Conservation (phyloP, 225 moss, liverwort and hornwort genomes). For the Polytrichum commune region DNA sequence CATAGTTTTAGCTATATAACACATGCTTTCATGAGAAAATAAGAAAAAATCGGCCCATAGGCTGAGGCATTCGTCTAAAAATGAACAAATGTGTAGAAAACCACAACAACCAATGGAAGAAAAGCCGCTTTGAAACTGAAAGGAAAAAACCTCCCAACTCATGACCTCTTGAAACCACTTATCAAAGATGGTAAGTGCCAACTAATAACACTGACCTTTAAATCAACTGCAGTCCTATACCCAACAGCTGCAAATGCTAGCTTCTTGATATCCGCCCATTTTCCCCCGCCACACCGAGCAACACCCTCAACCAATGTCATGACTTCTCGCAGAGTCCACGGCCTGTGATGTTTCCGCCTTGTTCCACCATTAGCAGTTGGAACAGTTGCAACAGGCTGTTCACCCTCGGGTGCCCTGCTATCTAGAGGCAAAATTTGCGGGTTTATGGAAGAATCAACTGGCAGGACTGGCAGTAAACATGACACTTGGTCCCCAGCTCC, state of each 20-base stretch:
- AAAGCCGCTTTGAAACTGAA: no score
- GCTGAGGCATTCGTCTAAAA: no score
- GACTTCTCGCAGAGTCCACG: constrained; percentile 75
- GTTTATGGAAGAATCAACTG: constrained; percentile 35
- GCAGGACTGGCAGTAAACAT: constrained; percentile 44
- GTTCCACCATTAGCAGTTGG: constrained; percentile 75
- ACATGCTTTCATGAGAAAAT: no score
- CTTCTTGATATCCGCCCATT: constrained; percentile 75
- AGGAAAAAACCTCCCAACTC: not conserved
- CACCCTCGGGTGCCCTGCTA: constrained; percentile 23
- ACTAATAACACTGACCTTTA: constrained; percentile 44
- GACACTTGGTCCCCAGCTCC: constrained; percentile 47
- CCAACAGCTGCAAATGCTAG: constrained; percentile 53
- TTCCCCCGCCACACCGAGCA: constrained; percentile 57
- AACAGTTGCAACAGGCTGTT: constrained; percentile 48
- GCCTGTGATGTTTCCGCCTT: constrained; percentile 71
- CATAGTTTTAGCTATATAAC: no score
- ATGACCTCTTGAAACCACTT: no score
- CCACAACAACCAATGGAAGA: no score
- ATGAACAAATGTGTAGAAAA: no score
- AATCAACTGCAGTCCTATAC: constrained; percentile 61
- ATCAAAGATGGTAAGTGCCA: no score
- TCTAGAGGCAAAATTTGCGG: constrained; percentile 27
- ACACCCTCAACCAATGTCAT: constrained; percentile 77
- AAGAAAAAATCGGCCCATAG: no score